Evolutionary conservation across 2,329 filamentous ascomycete genomes (phyloP).

Genomic region (Trichothecium sympodiale): DNA sequence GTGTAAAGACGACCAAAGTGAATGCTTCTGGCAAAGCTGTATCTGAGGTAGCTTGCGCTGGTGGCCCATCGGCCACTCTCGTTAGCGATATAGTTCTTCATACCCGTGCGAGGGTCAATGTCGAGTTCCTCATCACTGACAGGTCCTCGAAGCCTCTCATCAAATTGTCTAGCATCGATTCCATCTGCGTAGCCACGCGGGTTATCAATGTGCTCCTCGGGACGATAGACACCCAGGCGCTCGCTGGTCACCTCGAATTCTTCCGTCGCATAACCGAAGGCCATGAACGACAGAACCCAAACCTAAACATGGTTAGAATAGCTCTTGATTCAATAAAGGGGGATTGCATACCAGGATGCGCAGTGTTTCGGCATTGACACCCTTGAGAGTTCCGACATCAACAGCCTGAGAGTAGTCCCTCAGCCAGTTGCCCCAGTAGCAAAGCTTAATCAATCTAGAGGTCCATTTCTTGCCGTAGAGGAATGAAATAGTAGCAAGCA

Average conservation of each 20-base stretch:
- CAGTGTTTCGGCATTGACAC: slow-evolving; percentile 67
- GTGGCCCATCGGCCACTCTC: slow-evolving; percentile 82
- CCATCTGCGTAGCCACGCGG: slow-evolving; percentile 81
- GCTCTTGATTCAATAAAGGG: neutral
- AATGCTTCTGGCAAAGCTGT: slow-evolving; percentile 62
- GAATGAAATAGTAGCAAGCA: slow-evolving; percentile 67
- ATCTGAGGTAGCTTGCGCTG: slow-evolving; percentile 73
- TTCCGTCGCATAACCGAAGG: slow-evolving; percentile 74
- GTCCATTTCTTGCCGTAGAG: slow-evolving; percentile 79
- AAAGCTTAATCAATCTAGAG: slow-evolving; percentile 63
- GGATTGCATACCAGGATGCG: slow-evolving; percentile 47
- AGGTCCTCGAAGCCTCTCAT: slow-evolving; percentile 70
- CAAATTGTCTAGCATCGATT: slow-evolving; percentile 70
- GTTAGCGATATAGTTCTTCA: slow-evolving; percentile 99
- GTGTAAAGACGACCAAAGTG: slow-evolving; percentile 70
- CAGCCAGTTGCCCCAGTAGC: slow-evolving; percentile 82
- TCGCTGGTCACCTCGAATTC: slow-evolving; percentile 80
- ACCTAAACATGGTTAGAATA: slow-evolving; percentile 28
- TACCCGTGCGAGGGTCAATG: slow-evolving; percentile 68
- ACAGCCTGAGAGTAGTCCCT: slow-evolving; percentile 78
- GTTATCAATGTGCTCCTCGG: slow-evolving; percentile 66
- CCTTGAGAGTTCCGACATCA: slow-evolving; percentile 70
- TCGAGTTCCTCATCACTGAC: slow-evolving; percentile 61
- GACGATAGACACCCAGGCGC: slow-evolving; percentile 68
- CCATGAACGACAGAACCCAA: slow-evolving; percentile 72